These are phyloP conservation scores for Begonia masoniana DNA, from an alignment of 306 rosid genomes.

Conservation along the genomic window DNA sequence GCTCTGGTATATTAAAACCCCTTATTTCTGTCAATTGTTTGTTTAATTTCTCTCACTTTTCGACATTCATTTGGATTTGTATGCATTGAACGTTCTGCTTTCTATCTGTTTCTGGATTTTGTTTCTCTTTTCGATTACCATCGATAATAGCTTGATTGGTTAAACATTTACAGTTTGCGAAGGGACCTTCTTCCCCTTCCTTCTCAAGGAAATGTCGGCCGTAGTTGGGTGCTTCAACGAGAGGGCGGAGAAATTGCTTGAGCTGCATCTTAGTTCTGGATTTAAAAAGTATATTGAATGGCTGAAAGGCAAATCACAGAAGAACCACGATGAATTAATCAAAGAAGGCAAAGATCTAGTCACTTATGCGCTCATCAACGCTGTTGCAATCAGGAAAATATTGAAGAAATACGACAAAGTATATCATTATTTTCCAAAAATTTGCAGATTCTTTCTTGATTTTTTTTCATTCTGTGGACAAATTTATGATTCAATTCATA, in stretches of 20 bases:
- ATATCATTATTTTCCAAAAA: not conserved
- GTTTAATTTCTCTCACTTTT: not conserved
- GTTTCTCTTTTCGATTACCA: not conserved
- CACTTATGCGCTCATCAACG: slow-evolving; percentile 72
- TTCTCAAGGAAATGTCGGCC: slow-evolving; percentile 74
- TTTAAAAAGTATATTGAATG: slow-evolving; percentile 53
- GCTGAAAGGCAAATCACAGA: slow-evolving; percentile 45
- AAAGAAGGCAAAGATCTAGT: slow-evolving; percentile 88
- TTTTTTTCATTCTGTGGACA: not conserved
- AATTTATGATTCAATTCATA: too few relatives aligned
- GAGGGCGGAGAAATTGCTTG: slow-evolving; percentile 78
- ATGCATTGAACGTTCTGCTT: too few relatives aligned
- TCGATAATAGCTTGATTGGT: not conserved
- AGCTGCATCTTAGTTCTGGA: slow-evolving; percentile 79
- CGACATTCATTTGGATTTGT: not conserved
- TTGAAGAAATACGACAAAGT: slow-evolving; percentile 95
- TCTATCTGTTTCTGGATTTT: not conserved
- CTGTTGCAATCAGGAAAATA: slow-evolving; percentile 70
- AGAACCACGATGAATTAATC: slow-evolving; percentile 32
- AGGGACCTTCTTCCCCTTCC: slow-evolving; percentile 88
- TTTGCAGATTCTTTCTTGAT: not conserved
- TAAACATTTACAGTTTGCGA: slow-evolving; percentile 52
- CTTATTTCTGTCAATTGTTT: not conserved
- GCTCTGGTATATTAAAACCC: slow-evolving; percentile 33
- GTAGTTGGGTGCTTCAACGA: slow-evolving; percentile 66